phyloP scores from a whole-genome alignment of 768 basidiomycete genomes.

The Serendipita sp. region DNA sequence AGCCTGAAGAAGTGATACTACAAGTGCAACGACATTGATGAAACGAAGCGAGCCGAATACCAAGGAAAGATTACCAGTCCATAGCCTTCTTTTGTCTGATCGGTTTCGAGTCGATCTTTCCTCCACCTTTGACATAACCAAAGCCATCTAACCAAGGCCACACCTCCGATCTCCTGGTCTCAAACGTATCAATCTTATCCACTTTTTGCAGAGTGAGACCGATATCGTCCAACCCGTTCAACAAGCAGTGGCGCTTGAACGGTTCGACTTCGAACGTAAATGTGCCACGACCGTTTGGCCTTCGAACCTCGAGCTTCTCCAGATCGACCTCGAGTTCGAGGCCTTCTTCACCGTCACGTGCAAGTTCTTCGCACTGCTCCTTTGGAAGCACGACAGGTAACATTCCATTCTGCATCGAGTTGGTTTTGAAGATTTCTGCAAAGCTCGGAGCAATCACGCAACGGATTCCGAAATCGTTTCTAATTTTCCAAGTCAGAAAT shows the following conservation, averaged over 20 bases:
- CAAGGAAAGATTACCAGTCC: slow-evolving; percentile 18
- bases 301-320: slow-evolving; percentile 58
- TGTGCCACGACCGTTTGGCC: slow-evolving; percentile 46
- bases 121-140: slow-evolving; percentile 56
- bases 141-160: slow-evolving; percentile 99
- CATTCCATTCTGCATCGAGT: slow-evolving; percentile 89
- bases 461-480: slow-evolving; percentile 80
- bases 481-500: slow-evolving; percentile 14
- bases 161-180: slow-evolving; percentile 50
- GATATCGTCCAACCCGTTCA: slow-evolving; percentile 95
- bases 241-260: slow-evolving; percentile 82
- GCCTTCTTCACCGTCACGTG: slow-evolving; percentile 59
- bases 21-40: too few species aligned
- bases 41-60: background rate
- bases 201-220: slow-evolving; percentile 79
- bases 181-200: slow-evolving; percentile 58
- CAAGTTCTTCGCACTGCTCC: slow-evolving; percentile 53
- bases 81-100: slow-evolving; percentile 17
- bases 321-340: slow-evolving; percentile 71
- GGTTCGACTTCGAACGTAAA: slow-evolving; percentile 71
- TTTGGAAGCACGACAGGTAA: slow-evolving; percentile 59
- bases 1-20: too few species aligned
- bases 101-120: slow-evolving; percentile 20
- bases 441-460: slow-evolving; percentile 79
- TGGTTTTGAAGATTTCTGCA: slow-evolving; percentile 81